Evolutionary conservation across 345 rosid species (phyloP).

Genomic region (Populus ilicifolia): DNA sequence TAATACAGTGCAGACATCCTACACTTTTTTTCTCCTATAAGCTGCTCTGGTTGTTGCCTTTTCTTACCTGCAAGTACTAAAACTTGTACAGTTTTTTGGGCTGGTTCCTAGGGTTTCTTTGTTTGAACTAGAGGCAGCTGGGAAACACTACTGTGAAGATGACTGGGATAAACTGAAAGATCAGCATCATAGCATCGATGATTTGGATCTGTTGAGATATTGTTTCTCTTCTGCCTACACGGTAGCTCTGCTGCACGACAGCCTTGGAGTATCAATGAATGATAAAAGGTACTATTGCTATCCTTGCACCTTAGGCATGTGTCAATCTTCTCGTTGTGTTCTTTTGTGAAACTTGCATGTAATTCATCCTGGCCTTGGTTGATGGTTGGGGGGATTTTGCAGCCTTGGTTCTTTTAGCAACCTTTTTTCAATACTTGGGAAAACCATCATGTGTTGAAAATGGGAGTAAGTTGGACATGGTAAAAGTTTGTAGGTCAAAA

Average conservation of each 20-base stretch:
- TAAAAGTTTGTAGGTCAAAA: not conserved
- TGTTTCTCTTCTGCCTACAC: slow-evolving; percentile 49
- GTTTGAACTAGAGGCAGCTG: slow-evolving; percentile 38
- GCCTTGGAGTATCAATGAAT: slow-evolving; percentile 36
- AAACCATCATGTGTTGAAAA: not conserved
- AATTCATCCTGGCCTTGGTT: not conserved
- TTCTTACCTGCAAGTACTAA: not conserved
- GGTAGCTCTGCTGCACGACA: slow-evolving; percentile 41
- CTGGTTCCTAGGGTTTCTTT: slow-evolving; percentile 34
- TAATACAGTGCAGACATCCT: not conserved
- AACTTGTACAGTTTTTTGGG: slow-evolving; percentile 42
- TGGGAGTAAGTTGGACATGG: not conserved
- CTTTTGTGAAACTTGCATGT: not conserved
- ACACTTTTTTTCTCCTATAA: not conserved
- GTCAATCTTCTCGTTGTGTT: not conserved
- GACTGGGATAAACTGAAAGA: slow-evolving; percentile 34
- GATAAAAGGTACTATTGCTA: slow-evolving; percentile 29
- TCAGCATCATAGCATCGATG: slow-evolving; percentile 25
- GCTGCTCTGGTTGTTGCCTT: not conserved
- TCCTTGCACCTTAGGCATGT: not conserved
- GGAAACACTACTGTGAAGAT: slow-evolving; percentile 36
- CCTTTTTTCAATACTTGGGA: not conserved
- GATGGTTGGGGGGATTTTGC: not conserved
- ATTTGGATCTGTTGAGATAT: slow-evolving; percentile 39
- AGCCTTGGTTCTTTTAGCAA: not conserved